Evolutionary conservation across 2,329 filamentous ascomycete genomes (phyloP), one percentile per base, ranked within the genome.

Genomic region (Colletotrichum tabaci): DNA sequence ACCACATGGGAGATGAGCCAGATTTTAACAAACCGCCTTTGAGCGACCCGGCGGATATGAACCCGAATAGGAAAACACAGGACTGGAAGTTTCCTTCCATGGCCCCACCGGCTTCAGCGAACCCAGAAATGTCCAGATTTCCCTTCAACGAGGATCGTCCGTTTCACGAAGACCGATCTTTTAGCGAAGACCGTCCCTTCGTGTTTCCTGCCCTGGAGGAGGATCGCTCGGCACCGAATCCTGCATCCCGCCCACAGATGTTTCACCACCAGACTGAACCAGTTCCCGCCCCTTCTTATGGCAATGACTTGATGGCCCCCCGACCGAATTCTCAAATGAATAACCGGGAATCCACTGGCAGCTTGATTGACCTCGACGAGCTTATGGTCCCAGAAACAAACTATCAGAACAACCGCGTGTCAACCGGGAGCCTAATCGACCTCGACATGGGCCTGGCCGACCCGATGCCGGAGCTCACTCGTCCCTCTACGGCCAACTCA

Each of bases 31-130:
- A 85, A 61, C 84, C 88, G 8, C 87, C 89, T 7, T 78, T 88
- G 30, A 90, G 88, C 74, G 90, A 92, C 74, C 88, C 88, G 9
- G 87, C 85, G 5, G 89, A 90, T 67, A 76, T 85, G 49, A 87
- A 87, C 67, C 82, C 81, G 55, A 87, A 88, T 64, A 82, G 87
- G 18, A 82, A 85, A 49, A 87, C 87, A 3, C 85, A 84, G 61
- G 87, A 90, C 72, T 90, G 88, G 88, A 89, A 88, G 72, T 90
- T 90, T 74, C 88, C 88, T 0, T 84, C 86, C 4, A 86, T 86
- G 80, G 84, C 84, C 7, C 83, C 84, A 0, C 86, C 87, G 3
- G 86, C 86, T 5, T 87, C 87, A 23, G 86, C 86, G 21, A 86
- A 87, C 68, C 85, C 87, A 0, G 87, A 89, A 72, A 80, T 86